Percentiles rank a stretch among this genome's conserved stretches.
These are phyloP conservation scores for Phytopythium oedochilum DNA, from an alignment of 352 stramenopile genomes.

Conservation along the genomic window DNA sequence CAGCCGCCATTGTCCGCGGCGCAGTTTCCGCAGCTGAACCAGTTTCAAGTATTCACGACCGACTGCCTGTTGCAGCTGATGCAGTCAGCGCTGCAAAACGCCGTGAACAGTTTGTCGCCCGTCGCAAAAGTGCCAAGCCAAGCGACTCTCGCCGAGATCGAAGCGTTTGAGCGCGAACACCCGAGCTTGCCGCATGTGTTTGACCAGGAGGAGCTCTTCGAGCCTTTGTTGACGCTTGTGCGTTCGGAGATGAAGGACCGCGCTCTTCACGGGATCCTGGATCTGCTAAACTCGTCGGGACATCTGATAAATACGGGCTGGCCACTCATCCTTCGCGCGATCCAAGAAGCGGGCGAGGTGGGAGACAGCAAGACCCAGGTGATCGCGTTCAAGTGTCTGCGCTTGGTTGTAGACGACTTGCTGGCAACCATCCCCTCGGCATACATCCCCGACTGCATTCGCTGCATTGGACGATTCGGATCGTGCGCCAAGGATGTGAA, in stretches of 20 bases:
- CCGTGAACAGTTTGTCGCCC: slow-evolving; percentile 55
- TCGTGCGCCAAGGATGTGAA: slow-evolving; percentile 95
- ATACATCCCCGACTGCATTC: slow-evolving; percentile 73
- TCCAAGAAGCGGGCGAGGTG: slow-evolving; percentile 60
- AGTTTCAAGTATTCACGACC: slow-evolving; percentile 76
- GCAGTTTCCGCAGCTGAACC: slow-evolving; percentile 51
- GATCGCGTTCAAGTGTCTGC: slow-evolving; percentile 93
- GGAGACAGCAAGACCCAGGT: slow-evolving; percentile 79
- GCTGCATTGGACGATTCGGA: slow-evolving; percentile 94
- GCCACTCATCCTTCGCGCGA: slow-evolving; percentile 58
- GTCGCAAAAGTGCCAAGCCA: slow-evolving; percentile 36
- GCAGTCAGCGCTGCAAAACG: slow-evolving; percentile 59
- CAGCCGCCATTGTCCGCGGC: slow-evolving; percentile 27
- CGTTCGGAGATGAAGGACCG: slow-evolving; percentile 78
- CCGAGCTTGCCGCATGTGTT: slow-evolving; percentile 40
- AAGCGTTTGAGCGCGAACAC: slow-evolving; percentile 28
- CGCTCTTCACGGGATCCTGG: slow-evolving; percentile 56
- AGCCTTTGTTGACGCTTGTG: slow-evolving; percentile 48
- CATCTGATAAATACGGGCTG: slow-evolving; percentile 69
- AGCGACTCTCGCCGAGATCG: slow-evolving; percentile 38
- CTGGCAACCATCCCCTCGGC: slow-evolving; percentile 80
- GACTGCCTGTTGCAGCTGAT: slow-evolving; percentile 80
- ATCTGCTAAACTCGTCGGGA: slow-evolving; percentile 73
- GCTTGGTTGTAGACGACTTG: slow-evolving; percentile 96
- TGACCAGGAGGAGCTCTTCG: slow-evolving; percentile 69